These are phyloP conservation scores for Calonectria ilicicola DNA, from an alignment of 2,329 filamentous ascomycete genomes.

Conservation along the genomic window DNA sequence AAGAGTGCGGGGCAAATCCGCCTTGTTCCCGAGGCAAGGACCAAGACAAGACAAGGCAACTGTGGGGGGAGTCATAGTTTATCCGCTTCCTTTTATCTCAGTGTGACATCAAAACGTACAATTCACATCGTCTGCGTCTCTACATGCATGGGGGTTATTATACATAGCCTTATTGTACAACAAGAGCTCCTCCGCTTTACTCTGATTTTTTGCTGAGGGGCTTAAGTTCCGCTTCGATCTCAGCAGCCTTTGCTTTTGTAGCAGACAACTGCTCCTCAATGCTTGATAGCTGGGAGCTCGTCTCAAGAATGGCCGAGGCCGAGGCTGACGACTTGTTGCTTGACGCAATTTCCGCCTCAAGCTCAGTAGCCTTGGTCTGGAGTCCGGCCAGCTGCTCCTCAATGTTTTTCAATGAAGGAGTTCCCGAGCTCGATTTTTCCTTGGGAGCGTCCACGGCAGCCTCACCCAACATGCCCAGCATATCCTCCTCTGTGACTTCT, in stretches of 20 bases:
- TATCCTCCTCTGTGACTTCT: slow-evolving; percentile 51
- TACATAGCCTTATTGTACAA: slow-evolving; percentile 38
- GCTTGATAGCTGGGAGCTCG: slow-evolving; percentile 23
- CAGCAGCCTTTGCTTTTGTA: slow-evolving; percentile 30
- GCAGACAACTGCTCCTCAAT: slow-evolving; percentile 37
- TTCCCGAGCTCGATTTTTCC: slow-evolving; percentile 9
- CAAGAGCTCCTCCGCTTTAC: slow-evolving; percentile 27
- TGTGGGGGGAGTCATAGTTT: slow-evolving; percentile 4
- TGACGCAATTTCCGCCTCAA: slow-evolving; percentile 21
- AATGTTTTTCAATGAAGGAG: slow-evolving; percentile 1
- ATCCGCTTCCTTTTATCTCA: slow-evolving; percentile 14
- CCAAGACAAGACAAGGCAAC: not conserved
- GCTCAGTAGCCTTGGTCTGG: slow-evolving; percentile 10
- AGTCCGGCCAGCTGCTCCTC: slow-evolving; percentile 21
- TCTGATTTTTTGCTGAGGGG: slow-evolving; percentile 32
- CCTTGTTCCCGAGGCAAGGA: slow-evolving; percentile 5
- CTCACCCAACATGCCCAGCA: slow-evolving; percentile 50
- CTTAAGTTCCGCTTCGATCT: slow-evolving; percentile 39
- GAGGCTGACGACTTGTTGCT: not conserved
- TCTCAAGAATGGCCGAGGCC: not conserved
- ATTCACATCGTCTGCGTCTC: slow-evolving; percentile 25
- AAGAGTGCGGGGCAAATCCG: slow-evolving; percentile 13
- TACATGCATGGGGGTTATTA: slow-evolving; percentile 34
- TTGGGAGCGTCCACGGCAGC: slow-evolving; percentile 30
- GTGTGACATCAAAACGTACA: not conserved